These are phyloP conservation scores for Colletotrichum somersetense DNA, from an alignment of 2,329 filamentous ascomycete genomes.

Conservation along the genomic window DNA sequence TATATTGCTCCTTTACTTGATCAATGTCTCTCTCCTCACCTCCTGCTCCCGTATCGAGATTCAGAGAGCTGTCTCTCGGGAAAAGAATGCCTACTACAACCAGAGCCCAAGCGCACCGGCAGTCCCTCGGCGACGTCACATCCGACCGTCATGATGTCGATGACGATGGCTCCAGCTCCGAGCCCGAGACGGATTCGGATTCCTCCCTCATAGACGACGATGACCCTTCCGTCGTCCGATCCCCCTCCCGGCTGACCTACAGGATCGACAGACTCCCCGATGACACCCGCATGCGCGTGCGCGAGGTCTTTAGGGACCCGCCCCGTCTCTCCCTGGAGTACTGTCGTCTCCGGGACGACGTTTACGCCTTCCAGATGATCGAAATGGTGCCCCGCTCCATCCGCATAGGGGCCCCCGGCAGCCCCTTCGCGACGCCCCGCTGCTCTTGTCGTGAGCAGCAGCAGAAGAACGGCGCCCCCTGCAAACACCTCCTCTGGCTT, in stretches of 20 bases:
- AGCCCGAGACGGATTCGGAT: constrained; percentile 44
- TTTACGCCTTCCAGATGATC: constrained; percentile 68
- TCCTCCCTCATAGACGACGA: constrained; percentile 50
- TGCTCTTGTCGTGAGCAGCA: constrained; percentile 59
- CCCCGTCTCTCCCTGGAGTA: constrained; percentile 64
- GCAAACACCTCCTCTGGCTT: constrained; percentile 67
- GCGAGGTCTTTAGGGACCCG: constrained; percentile 61
- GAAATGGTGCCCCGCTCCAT: constrained; percentile 66
- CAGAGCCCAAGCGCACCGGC: constrained; percentile 49
- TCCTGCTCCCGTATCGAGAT: constrained; percentile 52
- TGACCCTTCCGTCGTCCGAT: constrained; percentile 49
- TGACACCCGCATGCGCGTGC: constrained; percentile 54
- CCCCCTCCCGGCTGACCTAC: constrained; percentile 57
- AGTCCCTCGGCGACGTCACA: constrained; percentile 44
- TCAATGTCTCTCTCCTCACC: constrained; percentile 45
- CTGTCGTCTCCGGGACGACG: constrained; percentile 61
- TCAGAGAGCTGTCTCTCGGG: constrained; percentile 58
- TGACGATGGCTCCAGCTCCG: constrained; percentile 18
- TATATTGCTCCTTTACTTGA: constrained; percentile 11
- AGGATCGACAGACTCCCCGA: constrained; percentile 55
- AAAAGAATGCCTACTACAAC: constrained; percentile 53
- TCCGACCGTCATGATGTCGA: constrained; percentile 45
- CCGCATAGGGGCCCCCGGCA: constrained; percentile 59
- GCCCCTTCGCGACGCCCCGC: constrained; percentile 55
- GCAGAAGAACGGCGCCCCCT: constrained; percentile 51